Percentiles rank a stretch among this genome's conserved stretches.
These are phyloP conservation scores for Chalciporus sp. DNA, from an alignment of 1,284 basidiomycete genomes.

Conservation along the genomic window DNA sequence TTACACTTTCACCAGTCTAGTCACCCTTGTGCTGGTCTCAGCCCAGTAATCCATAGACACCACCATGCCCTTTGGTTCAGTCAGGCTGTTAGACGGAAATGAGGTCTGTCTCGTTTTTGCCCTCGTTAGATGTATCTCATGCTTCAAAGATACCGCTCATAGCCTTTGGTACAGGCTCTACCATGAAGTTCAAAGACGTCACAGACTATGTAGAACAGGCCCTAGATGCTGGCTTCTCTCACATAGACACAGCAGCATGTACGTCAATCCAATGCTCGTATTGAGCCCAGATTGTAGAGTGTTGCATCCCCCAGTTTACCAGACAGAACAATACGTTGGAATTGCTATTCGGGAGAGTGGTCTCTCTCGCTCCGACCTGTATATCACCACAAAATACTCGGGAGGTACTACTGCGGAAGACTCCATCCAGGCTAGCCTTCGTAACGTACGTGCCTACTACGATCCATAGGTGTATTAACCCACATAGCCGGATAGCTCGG, in stretches of 20 bases:
- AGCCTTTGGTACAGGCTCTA: constrained; percentile 57
- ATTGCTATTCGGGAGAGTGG: constrained; percentile 53
- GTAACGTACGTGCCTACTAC: constrained; percentile 33
- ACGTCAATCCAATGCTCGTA: neutral
- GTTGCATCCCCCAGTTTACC: constrained; percentile 41
- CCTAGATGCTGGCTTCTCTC: constrained; percentile 47
- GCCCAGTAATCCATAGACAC: too few species aligned
- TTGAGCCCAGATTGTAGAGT: too few species aligned
- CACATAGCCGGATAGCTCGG: constrained; percentile 49
- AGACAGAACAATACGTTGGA: constrained; percentile 55
- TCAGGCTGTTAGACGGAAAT: constrained; percentile 54
- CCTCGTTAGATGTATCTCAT: neutral
- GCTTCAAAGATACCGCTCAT: constrained; percentile 33
- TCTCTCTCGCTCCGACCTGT: constrained; percentile 48
- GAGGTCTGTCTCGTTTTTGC: constrained; percentile 29
- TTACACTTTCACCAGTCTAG: too few species aligned
- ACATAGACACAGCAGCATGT: constrained; percentile 53
- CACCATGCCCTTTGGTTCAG: constrained; percentile 50
- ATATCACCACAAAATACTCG: constrained; percentile 61
- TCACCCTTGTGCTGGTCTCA: too few species aligned
- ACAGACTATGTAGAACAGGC: constrained; percentile 42
- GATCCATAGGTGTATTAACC: neutral
- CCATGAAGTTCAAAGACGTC: constrained; percentile 45
- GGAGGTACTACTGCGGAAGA: constrained; percentile 40
- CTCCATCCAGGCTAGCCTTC: constrained; percentile 40